These are phyloP conservation scores for Nitzschia sp. DNA, from an alignment of 108 stramenopile species.

Conservation along the genomic window DNA sequence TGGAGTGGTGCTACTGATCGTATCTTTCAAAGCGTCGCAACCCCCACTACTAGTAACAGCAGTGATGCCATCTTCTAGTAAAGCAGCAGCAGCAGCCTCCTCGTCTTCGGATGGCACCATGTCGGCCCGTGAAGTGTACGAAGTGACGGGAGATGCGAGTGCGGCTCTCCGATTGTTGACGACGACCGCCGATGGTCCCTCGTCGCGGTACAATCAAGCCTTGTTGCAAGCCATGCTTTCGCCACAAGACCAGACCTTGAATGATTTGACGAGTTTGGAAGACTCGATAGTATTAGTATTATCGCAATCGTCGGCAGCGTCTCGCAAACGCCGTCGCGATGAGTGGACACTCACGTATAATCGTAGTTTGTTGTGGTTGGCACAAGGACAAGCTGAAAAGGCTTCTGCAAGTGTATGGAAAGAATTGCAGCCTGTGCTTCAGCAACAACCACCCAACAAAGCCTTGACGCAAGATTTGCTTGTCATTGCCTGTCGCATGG, in stretches of 20 bases:
- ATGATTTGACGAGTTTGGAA: neutral
- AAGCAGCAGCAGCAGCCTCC: no score
- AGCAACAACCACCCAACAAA: neutral
- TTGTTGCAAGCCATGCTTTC: slow-evolving; percentile 27
- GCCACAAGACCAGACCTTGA: no score
- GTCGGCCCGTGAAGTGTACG: slow-evolving; percentile 48
- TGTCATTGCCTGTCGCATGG: slow-evolving; percentile 37
- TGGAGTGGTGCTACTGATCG: no score
- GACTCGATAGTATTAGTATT: neutral
- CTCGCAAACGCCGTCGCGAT: slow-evolving; percentile 13
- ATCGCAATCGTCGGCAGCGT: neutral
- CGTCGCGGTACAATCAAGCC: slow-evolving; percentile 35
- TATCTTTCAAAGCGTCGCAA: no score
- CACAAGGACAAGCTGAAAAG: slow-evolving; percentile 18
- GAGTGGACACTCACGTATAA: slow-evolving; percentile 43
- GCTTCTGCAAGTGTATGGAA: slow-evolving; percentile 12
- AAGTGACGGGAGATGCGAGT: slow-evolving; percentile 38
- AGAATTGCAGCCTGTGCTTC: slow-evolving; percentile 17
- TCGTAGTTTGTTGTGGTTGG: slow-evolving; percentile 33
- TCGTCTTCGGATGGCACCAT: no score
- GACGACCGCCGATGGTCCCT: neutral
- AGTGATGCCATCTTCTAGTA: no score
- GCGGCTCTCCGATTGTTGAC: slow-evolving; percentile 34
- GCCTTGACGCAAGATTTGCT: slow-evolving; percentile 19
- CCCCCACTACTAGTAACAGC: no score